phyloP scores from a whole-genome alignment of 352 stramenopile species.

The Saprolegnia diclina region DNA sequence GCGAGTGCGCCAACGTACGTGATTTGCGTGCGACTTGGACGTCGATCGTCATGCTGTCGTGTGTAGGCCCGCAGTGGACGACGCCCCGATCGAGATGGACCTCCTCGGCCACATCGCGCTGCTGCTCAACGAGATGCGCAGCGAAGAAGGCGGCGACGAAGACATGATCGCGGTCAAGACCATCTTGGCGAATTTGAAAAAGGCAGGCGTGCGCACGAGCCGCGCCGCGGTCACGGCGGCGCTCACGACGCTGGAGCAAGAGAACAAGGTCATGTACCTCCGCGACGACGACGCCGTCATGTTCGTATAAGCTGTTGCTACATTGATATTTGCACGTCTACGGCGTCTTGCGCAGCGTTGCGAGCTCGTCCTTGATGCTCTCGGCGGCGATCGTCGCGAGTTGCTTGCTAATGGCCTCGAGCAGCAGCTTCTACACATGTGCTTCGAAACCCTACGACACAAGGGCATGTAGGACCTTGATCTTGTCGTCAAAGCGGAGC shows the following conservation, averaged over 20 bases:
- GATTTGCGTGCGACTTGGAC: neutral
- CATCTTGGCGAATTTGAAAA: constrained; percentile 56
- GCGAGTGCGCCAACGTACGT: neutral
- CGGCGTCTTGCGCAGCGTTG: neutral
- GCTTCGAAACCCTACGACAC: no score
- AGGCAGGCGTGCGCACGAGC: constrained; percentile 36
- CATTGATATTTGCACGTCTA: neutral
- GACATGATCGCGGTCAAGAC: constrained; percentile 44
- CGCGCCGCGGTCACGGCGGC: constrained; percentile 60
- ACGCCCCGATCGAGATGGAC: neutral
- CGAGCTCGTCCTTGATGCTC: constrained; percentile 48
- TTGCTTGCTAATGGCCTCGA: constrained; percentile 77
- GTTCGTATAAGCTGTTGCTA: constrained; percentile 57
- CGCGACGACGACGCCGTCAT: constrained; percentile 77
- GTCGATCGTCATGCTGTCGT: neutral
- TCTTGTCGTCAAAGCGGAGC: constrained; percentile 70
- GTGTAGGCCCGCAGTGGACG: neutral
- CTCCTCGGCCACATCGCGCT: constrained; percentile 23
- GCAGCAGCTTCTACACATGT: constrained; percentile 76
- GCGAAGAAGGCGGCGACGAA: constrained; percentile 56
- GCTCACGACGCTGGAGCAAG: constrained; percentile 65
- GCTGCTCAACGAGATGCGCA: constrained; percentile 54
- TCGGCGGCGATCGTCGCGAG: constrained; percentile 53
- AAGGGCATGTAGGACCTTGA: constrained; percentile 49
- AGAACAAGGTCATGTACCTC: constrained; percentile 90